These are phyloP conservation scores for Backusella sp. DNA, from an alignment of 192 early-diverging fungal species.

Conservation along the genomic window DNA sequence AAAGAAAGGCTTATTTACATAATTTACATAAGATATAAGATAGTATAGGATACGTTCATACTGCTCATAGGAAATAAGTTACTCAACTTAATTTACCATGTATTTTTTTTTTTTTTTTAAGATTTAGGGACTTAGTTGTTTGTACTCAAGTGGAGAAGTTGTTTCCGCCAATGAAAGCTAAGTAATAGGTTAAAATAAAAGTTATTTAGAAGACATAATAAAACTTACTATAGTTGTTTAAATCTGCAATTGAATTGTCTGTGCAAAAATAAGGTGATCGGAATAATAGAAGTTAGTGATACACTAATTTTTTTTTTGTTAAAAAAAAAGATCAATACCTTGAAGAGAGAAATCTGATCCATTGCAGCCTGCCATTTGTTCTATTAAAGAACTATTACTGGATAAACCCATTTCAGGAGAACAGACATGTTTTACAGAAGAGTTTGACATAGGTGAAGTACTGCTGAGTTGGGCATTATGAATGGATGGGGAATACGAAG, in stretches of 20 bases:
- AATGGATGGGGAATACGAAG: background rate
- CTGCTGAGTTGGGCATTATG: background rate
- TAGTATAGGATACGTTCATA: background rate
- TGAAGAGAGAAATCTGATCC: background rate
- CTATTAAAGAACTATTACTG: background rate
- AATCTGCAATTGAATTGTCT: constrained; percentile 9
- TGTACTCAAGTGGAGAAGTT: background rate
- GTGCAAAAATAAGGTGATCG: constrained; percentile 8
- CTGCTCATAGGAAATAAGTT: background rate
- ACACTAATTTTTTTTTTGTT: background rate
- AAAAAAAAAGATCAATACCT: background rate
- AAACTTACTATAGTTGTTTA: constrained; percentile 4
- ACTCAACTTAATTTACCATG: background rate
- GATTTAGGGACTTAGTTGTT: background rate
- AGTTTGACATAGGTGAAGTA: background rate
- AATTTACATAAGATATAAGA: background rate
- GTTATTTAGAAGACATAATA: constrained; percentile 1
- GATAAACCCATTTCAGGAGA: background rate
- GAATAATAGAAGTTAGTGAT: background rate
- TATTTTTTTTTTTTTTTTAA: background rate
- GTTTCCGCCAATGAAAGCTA: constrained; percentile 1
- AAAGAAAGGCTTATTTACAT: constrained; percentile 3
- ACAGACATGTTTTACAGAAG: background rate
- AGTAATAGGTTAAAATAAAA: background rate
- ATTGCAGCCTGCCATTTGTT: background rate